A percentile compares a stretch with the other conserved stretches of the same genome.
Evolutionary conservation across 2,329 filamentous ascomycete genomes (phyloP).

Genomic region (Penicillium sp.): DNA sequence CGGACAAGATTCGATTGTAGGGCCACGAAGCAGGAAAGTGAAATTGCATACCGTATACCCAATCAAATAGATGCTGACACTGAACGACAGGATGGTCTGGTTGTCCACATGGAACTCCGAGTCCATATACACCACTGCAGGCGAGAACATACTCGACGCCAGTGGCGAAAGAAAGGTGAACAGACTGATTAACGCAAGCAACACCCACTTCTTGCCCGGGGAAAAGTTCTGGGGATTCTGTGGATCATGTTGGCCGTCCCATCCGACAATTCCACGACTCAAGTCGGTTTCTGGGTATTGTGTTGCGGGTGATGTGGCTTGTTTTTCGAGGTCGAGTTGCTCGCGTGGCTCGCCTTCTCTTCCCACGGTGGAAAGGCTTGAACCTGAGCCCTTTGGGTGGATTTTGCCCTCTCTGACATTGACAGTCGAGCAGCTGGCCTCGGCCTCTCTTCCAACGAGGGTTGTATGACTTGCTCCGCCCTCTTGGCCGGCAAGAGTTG

Average conservation of each 20-base stretch:
- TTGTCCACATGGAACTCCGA: conserved; percentile 23
- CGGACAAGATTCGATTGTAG: too few species aligned
- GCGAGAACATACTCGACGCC: conserved; percentile 36
- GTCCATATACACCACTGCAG: conserved; percentile 24
- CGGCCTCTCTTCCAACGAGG: too few species aligned
- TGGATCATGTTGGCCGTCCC: conserved; percentile 59
- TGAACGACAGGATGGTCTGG: conserved; percentile 29
- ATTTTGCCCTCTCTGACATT: too few species aligned
- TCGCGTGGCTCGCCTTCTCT: too few species aligned
- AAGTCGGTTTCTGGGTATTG: conserved; percentile 44
- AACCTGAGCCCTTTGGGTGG: too few species aligned
- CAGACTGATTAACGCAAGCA: conserved; percentile 29
- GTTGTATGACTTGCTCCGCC: too few species aligned
- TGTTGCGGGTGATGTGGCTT: not conserved
- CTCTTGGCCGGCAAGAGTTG: too few species aligned
- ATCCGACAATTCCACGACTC: conserved; percentile 55
- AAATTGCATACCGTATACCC: conserved; percentile 29
- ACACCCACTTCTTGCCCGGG: conserved; percentile 23
- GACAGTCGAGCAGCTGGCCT: too few species aligned
- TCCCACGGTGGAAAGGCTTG: too few species aligned
- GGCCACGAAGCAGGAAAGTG: too few species aligned
- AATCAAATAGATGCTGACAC: conserved; percentile 31
- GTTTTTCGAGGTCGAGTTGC: conserved; percentile 6
- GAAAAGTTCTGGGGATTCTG: conserved; percentile 57
- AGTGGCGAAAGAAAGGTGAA: conserved; percentile 34